Base-by-base conservation (phyloP, 768 basidiomycete genomes). In the Kwoniella shandongensis region DNA sequence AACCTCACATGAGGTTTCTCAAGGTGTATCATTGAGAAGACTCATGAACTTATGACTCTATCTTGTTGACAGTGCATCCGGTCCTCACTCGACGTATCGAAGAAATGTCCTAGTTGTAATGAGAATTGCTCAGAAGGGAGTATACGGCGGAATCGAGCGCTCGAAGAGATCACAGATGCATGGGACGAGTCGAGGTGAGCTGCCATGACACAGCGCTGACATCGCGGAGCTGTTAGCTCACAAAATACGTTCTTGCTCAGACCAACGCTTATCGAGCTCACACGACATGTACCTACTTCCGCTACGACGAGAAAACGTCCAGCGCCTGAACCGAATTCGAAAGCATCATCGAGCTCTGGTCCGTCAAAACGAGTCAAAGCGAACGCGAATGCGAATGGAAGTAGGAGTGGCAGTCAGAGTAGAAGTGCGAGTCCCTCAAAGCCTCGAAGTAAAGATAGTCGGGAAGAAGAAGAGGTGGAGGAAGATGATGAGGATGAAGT, bases 31-130 rank as follows among this genome's bases (percentile, higher is more conserved):
- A 10, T 38, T 38, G 10, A 10, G 36, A 10, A 10, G n/a, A n/a
- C 36, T 38, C 13, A n/a, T 17, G 40, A 42, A 42, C n/a, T 6
- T 8, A 22, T 26, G 44, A 17, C 6, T 23, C 10, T 6, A 5
- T 30, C 47, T 27, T 18, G n/a, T 23, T 23, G 30, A 32, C 54
- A 91, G 89, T 91, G 89, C 70, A 83, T 90, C 51, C 80, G 89
- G 45, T 78, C 81, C 20, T 79, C 82, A 4, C 72, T 89, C 26
- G 66, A 79, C 5, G 79, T 72, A 29, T 85, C 86, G 67, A 81
- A 83, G 23, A 84, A 86, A 70, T 91, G 89, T 65, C 88, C 89
- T 7, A 79, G 78, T 17, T 91, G 89, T 74, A 81, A 86, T 18
- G 83, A 84, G 18, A 67, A 69, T 3, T 76, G 81, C 0, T 80